Evolutionary conservation across 768 basidiomycete species (phyloP), one percentile per base, ranked within the genome.

Genomic region (Hypholoma sublateritium): DNA sequence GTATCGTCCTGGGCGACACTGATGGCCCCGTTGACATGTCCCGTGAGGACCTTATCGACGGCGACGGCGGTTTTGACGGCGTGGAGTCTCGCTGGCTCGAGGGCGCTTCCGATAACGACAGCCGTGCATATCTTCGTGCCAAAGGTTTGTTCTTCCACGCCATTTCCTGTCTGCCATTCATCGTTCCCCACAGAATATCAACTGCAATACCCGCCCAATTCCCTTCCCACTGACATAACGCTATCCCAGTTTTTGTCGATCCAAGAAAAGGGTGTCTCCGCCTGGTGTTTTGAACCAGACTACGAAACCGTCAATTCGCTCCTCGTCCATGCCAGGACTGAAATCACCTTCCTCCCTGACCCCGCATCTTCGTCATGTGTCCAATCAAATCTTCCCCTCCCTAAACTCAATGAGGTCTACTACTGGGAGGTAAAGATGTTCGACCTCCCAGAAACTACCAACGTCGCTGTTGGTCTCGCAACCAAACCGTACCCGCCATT

Each of bases 401-500:
- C 97, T 12, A 98, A 98, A 69, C 80, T 98, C 49, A 99, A 99
- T 74, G 97, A 98, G 70, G 95, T 98, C 12, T 99, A 99, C 70
- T 99, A 99, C 70, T 99, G 93, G 92, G 97, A 99, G 70, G 91
- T 94, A 59, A 99, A 99, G 77, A 92, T 98, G 91, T 98, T 95
- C 69, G 97, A 99, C 74, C 88, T 97, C 53, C 94, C 95, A 12
- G 78, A 84, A 59, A 77, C 83, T 2, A 98, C 95, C 8, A 91
- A 81, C 44, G 89, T 97, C n/a, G 86, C 93, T 34, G 85, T 98
- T 48, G 97, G 97, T 35, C 71, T 99, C 36, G 95, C 96, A 16
- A 99, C 97, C 2, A 98, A 97, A 71, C 97, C 97, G 8, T 98
- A 93, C 68, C 97, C 97, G 8, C 84, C 88, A 9, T 98, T 98